Base-by-base conservation (phyloP, 2,329 filamentous ascomycete species). In the Purpureocillium takamizusanense region DNA sequence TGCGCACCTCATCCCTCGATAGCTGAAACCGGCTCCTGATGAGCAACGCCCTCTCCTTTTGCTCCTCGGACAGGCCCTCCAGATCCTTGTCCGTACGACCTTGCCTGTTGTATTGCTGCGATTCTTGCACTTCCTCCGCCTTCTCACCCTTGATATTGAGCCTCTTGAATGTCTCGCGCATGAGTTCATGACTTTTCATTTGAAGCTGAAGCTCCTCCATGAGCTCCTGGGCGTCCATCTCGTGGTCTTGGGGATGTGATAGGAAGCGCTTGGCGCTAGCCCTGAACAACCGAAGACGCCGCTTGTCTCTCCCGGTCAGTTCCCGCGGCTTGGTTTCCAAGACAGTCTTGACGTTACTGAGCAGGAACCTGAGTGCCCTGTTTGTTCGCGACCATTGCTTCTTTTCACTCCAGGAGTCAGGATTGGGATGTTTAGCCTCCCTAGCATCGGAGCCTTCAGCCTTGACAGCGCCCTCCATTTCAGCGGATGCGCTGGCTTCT, bases 281-380 rank as follows among this genome's bases (percentile, higher is more conserved):
- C 43, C 82, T 68, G 63, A 94, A 85, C n/a, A 72, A 65, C 36
- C 87, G 83, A 38, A 94, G 70, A 38, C 81, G 74, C 54, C 82
- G 78, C 68, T 90, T 92, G 55, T 82, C 78, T 56, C 81, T 83
- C 38, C 76, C 84, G 25, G 74, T 72, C 27, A 88, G 64, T 18
- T 68, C 53, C 31, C 51, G 52, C 43, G 69, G 65, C 42, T 74
- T 69, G 9, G 69, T 65, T 40, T 57, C 51, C 6, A 62, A 44
- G 11, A 62, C 53, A 33, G 52, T 53, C 46, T 54, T 56, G 21
- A 57, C 55, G n/a, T 51, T 51, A 30, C 51, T 54, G 34, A 59
- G 51, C 12, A 61, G 52, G 18, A 46, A 50, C 17, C 51, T 52
- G 16, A 57, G 38, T 8, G 48, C 47, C 13, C 42, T 43, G 36